Base-by-base conservation (phyloP, 192 early-diverging fungal species). In the Backusella luteola region DNA sequence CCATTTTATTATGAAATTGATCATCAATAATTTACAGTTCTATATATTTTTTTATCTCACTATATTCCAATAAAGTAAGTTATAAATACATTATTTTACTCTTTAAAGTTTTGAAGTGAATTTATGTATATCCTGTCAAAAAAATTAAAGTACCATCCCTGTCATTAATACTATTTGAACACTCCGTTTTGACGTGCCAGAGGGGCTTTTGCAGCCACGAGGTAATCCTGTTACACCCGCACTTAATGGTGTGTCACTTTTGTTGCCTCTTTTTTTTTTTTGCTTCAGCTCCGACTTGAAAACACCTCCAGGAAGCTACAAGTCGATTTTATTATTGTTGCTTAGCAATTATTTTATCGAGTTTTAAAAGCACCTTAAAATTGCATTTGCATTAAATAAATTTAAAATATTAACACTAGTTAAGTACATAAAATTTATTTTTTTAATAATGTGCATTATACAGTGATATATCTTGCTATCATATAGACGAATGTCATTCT, bases 181-280 rank as follows among this genome's bases (percentile, higher is more conserved):
- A 29, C 21, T 29, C 23, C 56, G 56, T 63, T 63, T 63, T 63
- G 56, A 63, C 56, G 56, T 63, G 56, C 23, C 21, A 63, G 56
- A 63, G 56, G 56, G 53, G 53, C 7, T 63, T 63, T 63, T 63
- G 56, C 56, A 63, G 56, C 56, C 56, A 63, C 56, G 56, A 63
- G 56, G 56, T 63, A 23, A 4, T n/a, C 11, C 26, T 63, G 56
- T 59, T 59, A 59, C 53, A 59, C 53, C 53, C 53, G 53, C 53
- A 26, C 8, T 59, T 59, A 59, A 59, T 59, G 23, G 53, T 59
- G 53, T 59, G 23, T 59, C 53, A 59, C 53, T 59, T 59, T 59
- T 59, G 53, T 59, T 59, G 53, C 53, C 23, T 59, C 53, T 59
- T 59, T 59, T 59, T 63, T 59, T 49, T 29, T 59, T 63, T 63